Evolutionary conservation across 352 stramenopile genomes (phyloP), one percentile per base, ranked within the genome.

Genomic region (Pythium coloratum): DNA sequence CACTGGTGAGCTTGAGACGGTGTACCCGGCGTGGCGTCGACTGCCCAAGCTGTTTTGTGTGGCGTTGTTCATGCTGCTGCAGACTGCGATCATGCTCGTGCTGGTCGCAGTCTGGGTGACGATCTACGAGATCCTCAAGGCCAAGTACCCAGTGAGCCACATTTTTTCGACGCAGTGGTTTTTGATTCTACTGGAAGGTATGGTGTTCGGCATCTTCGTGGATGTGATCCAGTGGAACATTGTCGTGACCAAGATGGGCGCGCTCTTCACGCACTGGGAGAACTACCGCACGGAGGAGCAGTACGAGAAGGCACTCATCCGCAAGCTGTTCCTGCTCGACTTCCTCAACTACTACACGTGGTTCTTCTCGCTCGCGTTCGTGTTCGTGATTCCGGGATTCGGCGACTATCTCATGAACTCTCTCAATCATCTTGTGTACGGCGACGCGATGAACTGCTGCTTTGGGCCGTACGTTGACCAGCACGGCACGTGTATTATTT

Each of bases 321-420:
- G 84, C 14, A 95, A 96, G 64, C 72, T 96, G 13, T 93, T 96
- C 50, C 40, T 93, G 46, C 67, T 96, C 28, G 88, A 96, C 55
- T 96, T 96, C 54, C 71, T 96, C 32, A 96, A 96, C 76, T 96
- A 96, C 76, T 96, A 94, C 74, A 96, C 87, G 60, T 96, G 88
- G 88, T 96, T 96, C 72, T 96, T 96, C 70, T 92, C 81, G 67
- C 82, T 96, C 36, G 86, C 88, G 14, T 96, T 96, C 66, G 77
- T 96, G 14, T 95, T 93, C 62, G 88, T 95, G 64, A 91, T 96
- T 51, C 86, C 88, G 1, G 86, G 86, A 20, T 76, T 91, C 34
- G 88, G 86, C 20, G 86, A 95, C 68, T 89, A 88, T 64, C 69
- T 96, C 51, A 96, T 85, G 50, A 96, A 96, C 69, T 82, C 78